phyloP scores from a whole-genome alignment of 2,329 filamentous ascomycete species.

The Ophiocordyceps unilateralis region DNA sequence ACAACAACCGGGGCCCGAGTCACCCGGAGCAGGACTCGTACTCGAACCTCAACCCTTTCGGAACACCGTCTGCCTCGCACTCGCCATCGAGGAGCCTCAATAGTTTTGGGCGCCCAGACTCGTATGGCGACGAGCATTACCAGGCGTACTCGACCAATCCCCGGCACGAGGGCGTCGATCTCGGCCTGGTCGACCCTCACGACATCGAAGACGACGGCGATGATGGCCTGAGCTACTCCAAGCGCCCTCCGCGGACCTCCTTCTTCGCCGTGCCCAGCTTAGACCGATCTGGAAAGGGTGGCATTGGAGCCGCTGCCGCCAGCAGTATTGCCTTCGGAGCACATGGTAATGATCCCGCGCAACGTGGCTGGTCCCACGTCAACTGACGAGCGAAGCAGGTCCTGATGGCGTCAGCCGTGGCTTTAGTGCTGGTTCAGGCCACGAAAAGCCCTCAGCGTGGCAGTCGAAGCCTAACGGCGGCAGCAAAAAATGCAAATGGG shows the following conservation, averaged over 20 bases:
- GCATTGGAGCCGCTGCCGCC: constrained; percentile 21
- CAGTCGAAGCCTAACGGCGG: constrained; percentile 26
- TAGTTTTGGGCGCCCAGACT: constrained; percentile 21
- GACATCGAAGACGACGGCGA: constrained; percentile 78
- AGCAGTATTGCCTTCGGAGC: constrained; percentile 19
- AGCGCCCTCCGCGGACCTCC: constrained; percentile 30
- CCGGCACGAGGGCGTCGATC: constrained; percentile 26
- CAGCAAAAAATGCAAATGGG: constrained; percentile 52
- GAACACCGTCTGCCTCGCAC: constrained; percentile 15
- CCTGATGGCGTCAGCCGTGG: neutral
- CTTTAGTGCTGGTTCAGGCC: constrained; percentile 2
- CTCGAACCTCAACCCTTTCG: constrained; percentile 23
- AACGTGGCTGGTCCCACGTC: neutral
- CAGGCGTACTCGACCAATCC: constrained; percentile 32
- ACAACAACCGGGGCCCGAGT: constrained; percentile 1
- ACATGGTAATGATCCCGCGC: neutral
- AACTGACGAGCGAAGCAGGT: neutral
- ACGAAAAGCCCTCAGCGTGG: constrained; percentile 6
- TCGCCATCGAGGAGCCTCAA: constrained; percentile 33
- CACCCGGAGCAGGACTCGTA: constrained; percentile 21
- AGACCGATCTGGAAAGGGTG: constrained; percentile 10
- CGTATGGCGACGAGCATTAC: constrained; percentile 50
- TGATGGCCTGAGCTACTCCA: constrained; percentile 51
- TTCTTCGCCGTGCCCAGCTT: constrained; percentile 39
- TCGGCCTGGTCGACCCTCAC: constrained; percentile 55